Base-by-base conservation (phyloP, 2,329 filamentous ascomycete genomes). In the Xylaria sp. region DNA sequence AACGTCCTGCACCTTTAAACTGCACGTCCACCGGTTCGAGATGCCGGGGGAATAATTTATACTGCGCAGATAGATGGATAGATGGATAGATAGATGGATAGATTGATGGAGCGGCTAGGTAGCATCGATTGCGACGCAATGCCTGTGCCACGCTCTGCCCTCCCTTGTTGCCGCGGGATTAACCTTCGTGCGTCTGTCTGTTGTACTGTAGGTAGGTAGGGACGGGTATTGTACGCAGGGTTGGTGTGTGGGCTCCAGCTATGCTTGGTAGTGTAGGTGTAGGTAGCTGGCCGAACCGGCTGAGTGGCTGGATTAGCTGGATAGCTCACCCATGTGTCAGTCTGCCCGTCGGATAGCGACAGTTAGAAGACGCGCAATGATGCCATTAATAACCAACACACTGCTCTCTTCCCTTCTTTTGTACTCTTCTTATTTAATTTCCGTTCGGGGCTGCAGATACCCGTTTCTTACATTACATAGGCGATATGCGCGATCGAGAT, bases 141-240 rank as follows among this genome's bases (percentile, higher is more conserved):
- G 56, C 37, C 28, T 5, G 9, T 31, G 28, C 28, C 12, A 46
- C 38, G 55, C 42, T 12, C 40, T 60, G 46, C 42, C 23, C 47
- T 60, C 57, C 51, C 51, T 42, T 52, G 57, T 60, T 47, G 28
- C 50, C 40, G 14, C n/a, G 25, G 23, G 42, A 47, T 46, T 54
- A 11, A 31, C 28, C 28, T 31, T 31, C 28, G 28, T 31, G n/a
- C n/a, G n/a, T n/a, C n/a, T n/a, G n/a, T n/a, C n/a, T n/a, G 9
- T 31, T 31, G 28, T 31, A 31, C 28, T 9, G 5, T 31, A 31
- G 28, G 28, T 31, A 31, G 28, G 28, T 31, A 31, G 28, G n/a
- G n/a, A n/a, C n/a, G n/a, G n/a, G n/a, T n/a, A n/a, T n/a, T n/a
- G n/a, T n/a, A n/a, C n/a, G n/a, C n/a, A n/a, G n/a, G n/a, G n/a